Percentiles rank a stretch among this genome's conserved stretches.
Evolutionary conservation across 257 asterid species (phyloP).

Genomic region (Plantago elongata): DNA sequence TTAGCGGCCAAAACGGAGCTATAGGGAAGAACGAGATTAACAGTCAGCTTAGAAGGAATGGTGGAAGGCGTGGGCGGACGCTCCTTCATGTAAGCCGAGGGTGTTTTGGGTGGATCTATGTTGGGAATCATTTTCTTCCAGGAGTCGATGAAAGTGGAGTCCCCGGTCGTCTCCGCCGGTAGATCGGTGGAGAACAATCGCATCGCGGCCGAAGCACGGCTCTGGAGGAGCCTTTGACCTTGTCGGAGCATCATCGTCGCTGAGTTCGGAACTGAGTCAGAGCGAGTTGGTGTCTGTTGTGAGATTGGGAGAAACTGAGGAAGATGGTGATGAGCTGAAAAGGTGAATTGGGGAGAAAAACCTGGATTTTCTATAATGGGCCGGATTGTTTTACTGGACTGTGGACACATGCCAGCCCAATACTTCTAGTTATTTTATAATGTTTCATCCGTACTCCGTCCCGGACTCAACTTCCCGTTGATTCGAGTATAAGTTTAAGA

Average conservation of each 20-base stretch:
- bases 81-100: conserved; percentile 52
- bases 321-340: too few species aligned
- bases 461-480: too few species aligned
- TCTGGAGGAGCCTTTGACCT: conserved; percentile 37
- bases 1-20: conserved; percentile 49
- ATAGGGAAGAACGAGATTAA: conserved; percentile 81
- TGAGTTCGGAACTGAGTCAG: conserved; percentile 7
- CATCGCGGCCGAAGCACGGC: conserved; percentile 51
- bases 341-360: too few species aligned
- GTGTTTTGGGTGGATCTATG: conserved; percentile 67
- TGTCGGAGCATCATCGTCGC: conserved; percentile 50
- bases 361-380: too few species aligned
- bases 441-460: too few species aligned
- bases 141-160: conserved; percentile 49
- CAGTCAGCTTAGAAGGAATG: conserved; percentile 75
- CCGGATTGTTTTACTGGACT: too few species aligned
- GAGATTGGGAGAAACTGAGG: not conserved
- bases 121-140: conserved; percentile 61
- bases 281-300: not conserved
- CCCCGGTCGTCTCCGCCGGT: conserved; percentile 43
- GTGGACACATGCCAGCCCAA: too few species aligned
- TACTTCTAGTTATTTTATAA: too few species aligned
- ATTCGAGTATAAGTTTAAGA: too few species aligned
- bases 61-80: conserved; percentile 66
- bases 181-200: conserved; percentile 54